phyloP scores from a whole-genome alignment of 2,329 filamentous ascomycete genomes.

The Chaetomiaceae sp. region DNA sequence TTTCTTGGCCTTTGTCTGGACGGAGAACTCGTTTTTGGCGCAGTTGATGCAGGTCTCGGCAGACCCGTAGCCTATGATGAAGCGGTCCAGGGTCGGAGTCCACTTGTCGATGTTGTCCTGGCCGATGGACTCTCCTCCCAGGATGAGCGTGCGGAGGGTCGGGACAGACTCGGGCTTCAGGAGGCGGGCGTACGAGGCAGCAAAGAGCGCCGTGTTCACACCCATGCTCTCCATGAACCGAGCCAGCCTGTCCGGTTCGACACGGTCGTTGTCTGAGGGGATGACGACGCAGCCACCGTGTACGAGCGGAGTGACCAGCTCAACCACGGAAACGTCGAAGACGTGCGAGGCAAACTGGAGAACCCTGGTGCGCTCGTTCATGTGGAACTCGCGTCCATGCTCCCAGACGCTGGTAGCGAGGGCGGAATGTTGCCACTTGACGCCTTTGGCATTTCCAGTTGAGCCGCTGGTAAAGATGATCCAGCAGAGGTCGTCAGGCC shows the following conservation, averaged over 20 bases:
- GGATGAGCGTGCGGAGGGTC: conserved; percentile 16
- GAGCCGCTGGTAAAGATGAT: conserved; percentile 51
- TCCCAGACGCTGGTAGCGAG: conserved; percentile 19
- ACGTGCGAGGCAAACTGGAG: conserved; percentile 32
- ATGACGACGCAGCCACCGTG: conserved; percentile 37
- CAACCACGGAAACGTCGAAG: conserved; percentile 37
- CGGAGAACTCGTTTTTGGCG: conserved; percentile 18
- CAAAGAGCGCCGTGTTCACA: conserved; percentile 23
- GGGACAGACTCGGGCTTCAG: conserved; percentile 22
- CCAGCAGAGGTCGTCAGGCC: conserved; percentile 13
- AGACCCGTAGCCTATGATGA: conserved; percentile 22
- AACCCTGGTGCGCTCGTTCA: conserved; percentile 14
- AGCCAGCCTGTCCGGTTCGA: conserved; percentile 31
- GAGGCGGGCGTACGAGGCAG: conserved; percentile 24
- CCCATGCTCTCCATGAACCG: conserved; percentile 23
- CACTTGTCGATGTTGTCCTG: conserved; percentile 19
- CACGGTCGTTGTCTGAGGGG: conserved; percentile 35
- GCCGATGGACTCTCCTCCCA: conserved; percentile 24
- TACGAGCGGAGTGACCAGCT: conserved; percentile 36
- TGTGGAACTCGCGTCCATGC: conserved; percentile 5
- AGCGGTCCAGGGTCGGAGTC: conserved; percentile 9
- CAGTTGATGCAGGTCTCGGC: conserved; percentile 21
- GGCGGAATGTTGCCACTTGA: conserved; percentile 32
- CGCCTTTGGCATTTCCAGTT: conserved; percentile 47
- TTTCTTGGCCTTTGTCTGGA: conserved; percentile 10